These are phyloP conservation scores for Carex cristatella DNA, from an alignment of 176 grass and related monocot species.

Conservation along the genomic window DNA sequence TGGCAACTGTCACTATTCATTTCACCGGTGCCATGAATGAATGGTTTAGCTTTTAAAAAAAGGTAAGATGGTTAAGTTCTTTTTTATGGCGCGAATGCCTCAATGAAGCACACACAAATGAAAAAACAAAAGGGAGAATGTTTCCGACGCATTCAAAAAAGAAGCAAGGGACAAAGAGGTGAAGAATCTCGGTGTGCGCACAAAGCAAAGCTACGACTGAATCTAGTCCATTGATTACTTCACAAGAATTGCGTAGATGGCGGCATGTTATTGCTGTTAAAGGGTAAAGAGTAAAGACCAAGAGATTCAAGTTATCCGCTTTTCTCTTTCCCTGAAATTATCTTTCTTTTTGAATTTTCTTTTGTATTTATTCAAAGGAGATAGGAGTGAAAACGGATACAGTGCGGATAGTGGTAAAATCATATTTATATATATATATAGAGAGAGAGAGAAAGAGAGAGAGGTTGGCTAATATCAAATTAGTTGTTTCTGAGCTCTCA, in stretches of 20 bases:
- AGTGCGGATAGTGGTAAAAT: too few species aligned
- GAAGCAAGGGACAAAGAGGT: neutral
- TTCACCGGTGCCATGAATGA: too few species aligned
- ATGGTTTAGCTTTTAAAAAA: too few species aligned
- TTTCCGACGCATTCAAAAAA: neutral
- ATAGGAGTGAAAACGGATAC: too few species aligned
- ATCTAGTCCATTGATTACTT: neutral
- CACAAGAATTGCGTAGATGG: constrained; percentile 3
- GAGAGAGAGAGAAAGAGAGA: too few species aligned
- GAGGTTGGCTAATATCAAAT: too few species aligned
- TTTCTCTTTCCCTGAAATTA: neutral
- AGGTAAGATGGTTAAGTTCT: too few species aligned
- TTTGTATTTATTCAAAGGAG: too few species aligned
- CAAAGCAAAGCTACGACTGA: neutral
- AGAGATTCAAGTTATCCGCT: neutral
- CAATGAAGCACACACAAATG: too few species aligned
- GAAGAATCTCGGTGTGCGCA: neutral
- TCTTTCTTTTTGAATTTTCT: neutral
- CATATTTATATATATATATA: too few species aligned
- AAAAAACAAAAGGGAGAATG: neutral
- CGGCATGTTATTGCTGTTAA: neutral
- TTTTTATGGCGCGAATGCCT: neutral
- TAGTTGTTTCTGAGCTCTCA: too few species aligned
- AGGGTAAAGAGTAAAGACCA: neutral
- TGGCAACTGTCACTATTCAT: too few species aligned